Percentiles rank a stretch among this genome's conserved stretches.
phyloP scores from a whole-genome alignment of 2,329 filamentous ascomycete species.

The Botrytis pseudocinerea region DNA sequence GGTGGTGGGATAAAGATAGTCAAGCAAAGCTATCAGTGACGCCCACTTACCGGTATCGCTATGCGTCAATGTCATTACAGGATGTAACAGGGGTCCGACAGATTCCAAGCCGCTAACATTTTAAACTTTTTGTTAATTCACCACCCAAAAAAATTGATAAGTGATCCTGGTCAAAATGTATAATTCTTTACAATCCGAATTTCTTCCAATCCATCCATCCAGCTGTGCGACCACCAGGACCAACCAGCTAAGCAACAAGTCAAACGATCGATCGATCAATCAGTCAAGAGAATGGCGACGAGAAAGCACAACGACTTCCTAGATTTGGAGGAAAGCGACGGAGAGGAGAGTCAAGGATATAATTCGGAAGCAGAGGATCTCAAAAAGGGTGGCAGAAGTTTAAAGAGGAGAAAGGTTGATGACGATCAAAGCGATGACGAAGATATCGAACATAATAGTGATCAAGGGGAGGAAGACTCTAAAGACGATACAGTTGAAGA shows the following conservation, averaged over 20 bases:
- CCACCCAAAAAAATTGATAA: neutral
- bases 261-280: neutral
- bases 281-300: constrained; percentile 57
- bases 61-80: constrained; percentile 11
- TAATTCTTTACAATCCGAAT: neutral
- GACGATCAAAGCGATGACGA: constrained; percentile 45
- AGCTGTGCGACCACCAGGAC: neutral
- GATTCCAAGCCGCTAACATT: constrained; percentile 16
- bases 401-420: constrained; percentile 62
- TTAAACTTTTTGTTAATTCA: constrained; percentile 1
- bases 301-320: constrained; percentile 74
- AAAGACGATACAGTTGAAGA: constrained; percentile 34
- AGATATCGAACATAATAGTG: constrained; percentile 36
- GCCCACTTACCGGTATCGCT: constrained; percentile 8
- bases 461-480: constrained; percentile 40
- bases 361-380: constrained; percentile 66
- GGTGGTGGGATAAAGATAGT: constrained; percentile 6
- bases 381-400: constrained; percentile 60
- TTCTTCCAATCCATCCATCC: constrained; percentile 21
- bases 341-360: constrained; percentile 56
- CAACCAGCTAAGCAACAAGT: constrained; percentile 23
- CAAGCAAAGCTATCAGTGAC: constrained; percentile 17
- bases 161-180: constrained; percentile 12
- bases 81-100: constrained; percentile 8
- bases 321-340: constrained; percentile 59